Percentiles rank a stretch among this genome's conserved stretches.
Conservation (phyloP, 108 stramenopile genomes). For the Schizochytrium sp. region DNA sequence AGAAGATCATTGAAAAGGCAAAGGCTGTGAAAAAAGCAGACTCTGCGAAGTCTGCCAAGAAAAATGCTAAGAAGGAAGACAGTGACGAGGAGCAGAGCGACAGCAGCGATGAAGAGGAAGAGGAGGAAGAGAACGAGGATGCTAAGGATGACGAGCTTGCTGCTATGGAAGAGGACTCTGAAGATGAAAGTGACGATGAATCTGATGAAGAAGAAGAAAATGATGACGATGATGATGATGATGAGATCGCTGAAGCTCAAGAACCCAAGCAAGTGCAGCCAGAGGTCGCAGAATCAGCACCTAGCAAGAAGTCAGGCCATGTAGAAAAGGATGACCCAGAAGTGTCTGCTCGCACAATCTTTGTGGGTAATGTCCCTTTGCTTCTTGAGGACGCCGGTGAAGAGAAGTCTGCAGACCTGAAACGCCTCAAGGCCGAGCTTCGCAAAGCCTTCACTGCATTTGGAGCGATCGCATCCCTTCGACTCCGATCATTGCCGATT, state of each 20-base stretch:
- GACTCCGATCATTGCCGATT: conserved; percentile 29
- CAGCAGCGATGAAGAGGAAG: not conserved
- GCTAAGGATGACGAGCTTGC: not conserved
- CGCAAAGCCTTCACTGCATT: conserved; percentile 22
- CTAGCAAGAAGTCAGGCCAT: not conserved
- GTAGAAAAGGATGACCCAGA: conserved; percentile 26
- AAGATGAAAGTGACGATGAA: not conserved
- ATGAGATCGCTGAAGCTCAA: not conserved
- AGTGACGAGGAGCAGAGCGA: not conserved
- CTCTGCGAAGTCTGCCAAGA: too few relatives aligned
- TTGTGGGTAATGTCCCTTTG: conserved; percentile 57
- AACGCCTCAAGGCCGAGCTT: not conserved
- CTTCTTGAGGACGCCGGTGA: not conserved
- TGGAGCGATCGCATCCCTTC: not conserved
- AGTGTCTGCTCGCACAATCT: conserved; percentile 5
- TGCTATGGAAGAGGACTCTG: not conserved
- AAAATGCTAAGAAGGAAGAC: not conserved
- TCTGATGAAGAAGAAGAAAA: not conserved
- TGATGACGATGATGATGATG: not conserved
- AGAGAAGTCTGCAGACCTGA: not conserved
- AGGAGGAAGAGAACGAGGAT: not conserved
- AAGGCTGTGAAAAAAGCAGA: too few relatives aligned
- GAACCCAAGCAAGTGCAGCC: not conserved
- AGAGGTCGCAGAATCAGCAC: too few relatives aligned
- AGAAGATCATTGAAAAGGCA: too few relatives aligned